phyloP scores from a whole-genome alignment of 768 basidiomycete genomes.

The Pulveroboletus ravenelii region DNA sequence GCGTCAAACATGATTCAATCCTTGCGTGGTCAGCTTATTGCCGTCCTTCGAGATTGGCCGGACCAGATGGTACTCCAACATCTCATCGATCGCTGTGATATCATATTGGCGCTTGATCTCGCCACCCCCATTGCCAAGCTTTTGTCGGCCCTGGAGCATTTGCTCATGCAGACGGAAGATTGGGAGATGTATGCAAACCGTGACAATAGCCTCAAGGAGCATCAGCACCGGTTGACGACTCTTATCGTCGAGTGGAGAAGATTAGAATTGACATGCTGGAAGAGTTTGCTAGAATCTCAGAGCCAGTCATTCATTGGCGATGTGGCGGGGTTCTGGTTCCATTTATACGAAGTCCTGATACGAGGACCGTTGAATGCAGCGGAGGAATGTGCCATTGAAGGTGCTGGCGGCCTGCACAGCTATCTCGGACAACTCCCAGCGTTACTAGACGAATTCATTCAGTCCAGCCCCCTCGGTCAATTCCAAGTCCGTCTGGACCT shows the following conservation, averaged over 20 bases:
- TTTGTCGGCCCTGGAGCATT: constrained; percentile 76
- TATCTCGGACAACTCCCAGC: constrained; percentile 69
- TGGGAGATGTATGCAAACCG: constrained; percentile 97
- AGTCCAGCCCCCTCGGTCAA: constrained; percentile 77
- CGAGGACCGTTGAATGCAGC: constrained; percentile 53
- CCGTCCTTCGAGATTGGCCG: constrained; percentile 79
- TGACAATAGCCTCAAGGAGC: constrained; percentile 70
- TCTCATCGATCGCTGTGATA: constrained; percentile 64
- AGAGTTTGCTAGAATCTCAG: constrained; percentile 70
- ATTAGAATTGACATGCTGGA: constrained; percentile 87
- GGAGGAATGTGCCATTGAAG: constrained; percentile 33
- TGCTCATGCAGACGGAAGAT: constrained; percentile 83
- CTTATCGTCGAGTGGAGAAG: constrained; percentile 89
- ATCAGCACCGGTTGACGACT: constrained; percentile 60
- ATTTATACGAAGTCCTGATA: constrained; percentile 73
- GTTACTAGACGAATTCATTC: constrained; percentile 77
- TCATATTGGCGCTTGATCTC: constrained; percentile 56
- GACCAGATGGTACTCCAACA: constrained; percentile 97
- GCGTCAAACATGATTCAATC: constrained; percentile 46
- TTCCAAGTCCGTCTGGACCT: constrained; percentile 64
- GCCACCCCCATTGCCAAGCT: constrained; percentile 76
- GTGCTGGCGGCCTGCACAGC: constrained; percentile 32
- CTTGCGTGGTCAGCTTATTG: constrained; percentile 49
- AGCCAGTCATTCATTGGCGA: constrained; percentile 39
- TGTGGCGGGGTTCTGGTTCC: constrained; percentile 84